phyloP scores from a whole-genome alignment of 192 early-diverging fungal species.

The Backusella macrospora region DNA sequence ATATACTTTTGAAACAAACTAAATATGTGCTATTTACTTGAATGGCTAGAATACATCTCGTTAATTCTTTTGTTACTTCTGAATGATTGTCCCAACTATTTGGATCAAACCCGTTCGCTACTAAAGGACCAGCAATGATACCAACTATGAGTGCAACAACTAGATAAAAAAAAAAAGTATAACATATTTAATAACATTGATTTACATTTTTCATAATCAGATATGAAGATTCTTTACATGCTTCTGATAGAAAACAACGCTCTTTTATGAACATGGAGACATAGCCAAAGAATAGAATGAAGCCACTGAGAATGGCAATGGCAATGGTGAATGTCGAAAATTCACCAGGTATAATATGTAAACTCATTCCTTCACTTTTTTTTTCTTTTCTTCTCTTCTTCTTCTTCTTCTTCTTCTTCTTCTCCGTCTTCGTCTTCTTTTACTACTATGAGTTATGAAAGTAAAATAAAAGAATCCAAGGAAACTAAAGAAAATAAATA shows the following conservation, averaged over 20 bases:
- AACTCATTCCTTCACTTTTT: not conserved
- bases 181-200: not conserved
- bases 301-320: constrained; percentile 67
- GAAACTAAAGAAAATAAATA: too few relatives aligned
- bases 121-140: constrained; percentile 79
- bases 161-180: constrained; percentile 16
- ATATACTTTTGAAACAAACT: not conserved
- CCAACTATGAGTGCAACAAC: constrained; percentile 85
- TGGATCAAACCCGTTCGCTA: constrained; percentile 72
- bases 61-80: constrained; percentile 68
- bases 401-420: too few relatives aligned
- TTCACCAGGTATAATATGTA: constrained; percentile 39
- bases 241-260: constrained; percentile 71
- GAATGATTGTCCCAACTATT: constrained; percentile 50
- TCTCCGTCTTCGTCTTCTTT: too few relatives aligned
- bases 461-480: too few relatives aligned
- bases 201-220: not conserved
- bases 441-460: too few relatives aligned
- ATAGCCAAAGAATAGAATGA: constrained; percentile 70
- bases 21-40: constrained; percentile 48
- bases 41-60: constrained; percentile 80
- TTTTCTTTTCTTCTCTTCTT: too few relatives aligned
- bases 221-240: constrained; percentile 48
- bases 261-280: constrained; percentile 75
- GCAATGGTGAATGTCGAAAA: constrained; percentile 46